phyloP scores from a whole-genome alignment of 2,329 filamentous ascomycete species.

The Aspergillus tubingensis region DNA sequence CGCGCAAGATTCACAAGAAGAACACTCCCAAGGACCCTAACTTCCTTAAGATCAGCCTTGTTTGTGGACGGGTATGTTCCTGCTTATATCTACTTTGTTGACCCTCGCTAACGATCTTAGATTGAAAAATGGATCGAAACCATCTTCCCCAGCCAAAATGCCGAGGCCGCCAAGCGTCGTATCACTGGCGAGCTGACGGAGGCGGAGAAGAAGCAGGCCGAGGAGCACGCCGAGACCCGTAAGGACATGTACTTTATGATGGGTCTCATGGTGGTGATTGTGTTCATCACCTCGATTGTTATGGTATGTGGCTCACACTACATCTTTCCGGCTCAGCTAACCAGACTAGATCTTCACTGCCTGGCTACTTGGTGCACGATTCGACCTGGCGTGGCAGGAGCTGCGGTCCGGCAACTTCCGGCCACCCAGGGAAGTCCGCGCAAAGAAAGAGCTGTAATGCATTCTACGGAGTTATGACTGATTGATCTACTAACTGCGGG shows the following conservation, averaged over 20 bases:
- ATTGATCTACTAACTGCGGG: slow-evolving; percentile 26
- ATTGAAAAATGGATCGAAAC: slow-evolving; percentile 95
- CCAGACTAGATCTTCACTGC: slow-evolving; percentile 68
- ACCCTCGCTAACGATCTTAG: slow-evolving; percentile 44
- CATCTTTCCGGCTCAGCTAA: neutral
- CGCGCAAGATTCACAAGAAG: slow-evolving; percentile 83
- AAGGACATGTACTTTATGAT: slow-evolving; percentile 66
- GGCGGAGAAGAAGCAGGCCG: slow-evolving; percentile 54
- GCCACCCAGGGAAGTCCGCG: slow-evolving; percentile 34
- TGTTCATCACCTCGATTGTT: slow-evolving; percentile 68
- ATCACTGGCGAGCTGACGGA: slow-evolving; percentile 60
- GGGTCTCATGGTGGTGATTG: slow-evolving; percentile 68
- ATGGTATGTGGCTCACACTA: slow-evolving; percentile 67
- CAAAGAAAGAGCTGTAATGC: slow-evolving; percentile 43
- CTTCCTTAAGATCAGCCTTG: slow-evolving; percentile 86
- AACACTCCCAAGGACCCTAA: slow-evolving; percentile 92
- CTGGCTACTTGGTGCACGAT: slow-evolving; percentile 78
- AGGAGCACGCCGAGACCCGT: slow-evolving; percentile 52
- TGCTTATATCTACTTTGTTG: neutral
- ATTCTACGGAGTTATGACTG: slow-evolving; percentile 35
- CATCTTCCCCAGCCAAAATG: slow-evolving; percentile 82
- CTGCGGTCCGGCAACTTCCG: slow-evolving; percentile 53
- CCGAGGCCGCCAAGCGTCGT: slow-evolving; percentile 54
- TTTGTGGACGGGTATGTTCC: slow-evolving; percentile 73
- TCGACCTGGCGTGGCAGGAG: slow-evolving; percentile 68